phyloP scores from a whole-genome alignment of 2,329 filamentous ascomycete genomes.

The Ploettnerulaceae sp. region DNA sequence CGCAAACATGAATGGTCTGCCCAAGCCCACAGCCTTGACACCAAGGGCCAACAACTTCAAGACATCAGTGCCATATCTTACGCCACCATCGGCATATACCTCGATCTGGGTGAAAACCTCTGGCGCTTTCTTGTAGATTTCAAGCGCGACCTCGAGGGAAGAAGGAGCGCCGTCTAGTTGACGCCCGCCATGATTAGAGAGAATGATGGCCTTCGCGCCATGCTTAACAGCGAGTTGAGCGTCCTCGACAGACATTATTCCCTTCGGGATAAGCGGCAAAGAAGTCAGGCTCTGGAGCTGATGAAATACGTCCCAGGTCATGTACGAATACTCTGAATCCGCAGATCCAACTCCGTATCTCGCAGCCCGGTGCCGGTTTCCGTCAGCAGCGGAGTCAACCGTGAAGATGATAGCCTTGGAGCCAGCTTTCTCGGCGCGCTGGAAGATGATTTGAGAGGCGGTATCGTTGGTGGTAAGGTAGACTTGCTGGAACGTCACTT shows the following conservation, averaged over 20 bases:
- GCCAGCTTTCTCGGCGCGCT: conserved; percentile 23
- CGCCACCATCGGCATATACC: conserved; percentile 57
- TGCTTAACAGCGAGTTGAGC: conserved; percentile 54
- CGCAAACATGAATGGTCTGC: conserved; percentile 46
- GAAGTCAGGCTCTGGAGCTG: conserved; percentile 29
- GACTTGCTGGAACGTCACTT: conserved; percentile 25
- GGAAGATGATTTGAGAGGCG: conserved; percentile 14
- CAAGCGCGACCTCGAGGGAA: conserved; percentile 53
- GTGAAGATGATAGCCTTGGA: conserved; percentile 27
- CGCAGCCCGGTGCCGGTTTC: conserved; percentile 20
- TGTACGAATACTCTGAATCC: conserved; percentile 8
- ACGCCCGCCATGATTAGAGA: conserved; percentile 42
- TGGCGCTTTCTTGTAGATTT: conserved; percentile 41
- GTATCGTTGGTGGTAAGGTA: conserved; percentile 15
- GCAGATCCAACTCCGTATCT: conserved; percentile 21
- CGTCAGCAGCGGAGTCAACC: conserved; percentile 25
- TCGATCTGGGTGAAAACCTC: conserved; percentile 32
- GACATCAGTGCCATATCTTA: conserved; percentile 52
- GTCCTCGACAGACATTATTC: conserved; percentile 52
- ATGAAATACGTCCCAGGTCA: conserved; percentile 37
- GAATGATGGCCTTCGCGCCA: conserved; percentile 53
- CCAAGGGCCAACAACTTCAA: conserved; percentile 57
- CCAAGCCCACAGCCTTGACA: conserved; percentile 57
- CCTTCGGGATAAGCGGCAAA: conserved; percentile 32
- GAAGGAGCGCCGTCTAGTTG: conserved; percentile 57